These are phyloP conservation scores for Macrolepiota dolichaula DNA, from an alignment of 768 basidiomycete genomes.

Conservation along the genomic window DNA sequence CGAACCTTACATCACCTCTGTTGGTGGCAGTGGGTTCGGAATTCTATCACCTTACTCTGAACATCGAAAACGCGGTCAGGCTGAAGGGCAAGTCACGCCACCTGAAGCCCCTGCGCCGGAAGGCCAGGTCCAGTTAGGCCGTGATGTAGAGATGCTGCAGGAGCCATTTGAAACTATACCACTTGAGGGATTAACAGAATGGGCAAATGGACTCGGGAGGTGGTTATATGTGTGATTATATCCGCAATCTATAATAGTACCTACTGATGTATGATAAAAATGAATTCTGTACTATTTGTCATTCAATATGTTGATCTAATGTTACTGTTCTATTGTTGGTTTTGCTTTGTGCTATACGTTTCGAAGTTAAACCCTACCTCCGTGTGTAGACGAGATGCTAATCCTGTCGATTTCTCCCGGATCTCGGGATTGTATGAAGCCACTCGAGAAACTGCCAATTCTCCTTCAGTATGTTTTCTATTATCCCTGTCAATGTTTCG, in stretches of 20 bases:
- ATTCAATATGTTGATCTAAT: neutral
- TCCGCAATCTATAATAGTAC: neutral
- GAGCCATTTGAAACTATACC: slow-evolving; percentile 41
- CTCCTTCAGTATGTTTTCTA: no score
- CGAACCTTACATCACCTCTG: slow-evolving; percentile 84
- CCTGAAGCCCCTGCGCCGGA: slow-evolving; percentile 42
- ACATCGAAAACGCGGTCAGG: slow-evolving; percentile 31
- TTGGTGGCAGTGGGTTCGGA: slow-evolving; percentile 92
- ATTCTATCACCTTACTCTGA: slow-evolving; percentile 64
- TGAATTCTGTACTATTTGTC: no score
- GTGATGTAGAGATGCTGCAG: slow-evolving; percentile 24
- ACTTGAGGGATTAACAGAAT: slow-evolving; percentile 42
- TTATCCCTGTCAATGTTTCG: no score
- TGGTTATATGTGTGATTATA: slow-evolving; percentile 57
- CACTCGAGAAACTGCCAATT: no score
- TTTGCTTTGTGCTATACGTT: neutral
- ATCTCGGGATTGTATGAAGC: no score
- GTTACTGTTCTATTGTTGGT: neutral
- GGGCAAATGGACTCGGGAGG: slow-evolving; percentile 51
- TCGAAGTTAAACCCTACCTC: neutral
- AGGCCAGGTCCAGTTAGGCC: slow-evolving; percentile 19
- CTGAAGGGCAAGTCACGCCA: slow-evolving; percentile 43
- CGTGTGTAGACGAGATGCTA: neutral
- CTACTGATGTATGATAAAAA: no score
- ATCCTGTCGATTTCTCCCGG: neutral